Evolutionary conservation across 257 asterid species (phyloP), one percentile per base, ranked within the genome.

Genomic region (Hygrophila difformis): DNA sequence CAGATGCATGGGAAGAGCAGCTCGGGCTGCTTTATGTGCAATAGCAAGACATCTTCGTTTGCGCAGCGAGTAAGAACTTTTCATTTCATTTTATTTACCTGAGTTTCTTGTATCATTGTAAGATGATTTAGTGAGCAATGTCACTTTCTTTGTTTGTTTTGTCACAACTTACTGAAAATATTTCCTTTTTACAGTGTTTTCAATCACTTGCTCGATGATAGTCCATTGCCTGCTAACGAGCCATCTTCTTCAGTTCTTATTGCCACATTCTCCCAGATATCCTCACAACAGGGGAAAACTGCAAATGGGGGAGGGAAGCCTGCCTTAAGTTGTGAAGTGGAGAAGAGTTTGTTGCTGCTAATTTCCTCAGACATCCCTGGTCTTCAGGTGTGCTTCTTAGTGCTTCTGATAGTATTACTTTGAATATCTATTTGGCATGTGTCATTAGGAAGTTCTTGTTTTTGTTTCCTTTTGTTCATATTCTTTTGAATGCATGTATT

Each of bases 1-100:
- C 56, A 79, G 86, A 61, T 85, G 96, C 69, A 82, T 89, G 98
- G 98, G 94, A 59, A 85, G 49, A 64, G 94, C 81, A 33, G 93
- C 96, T 66, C 92, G 94, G 54, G 88, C 82, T 55, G 78, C 81
- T 62, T 67, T 89, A 61, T 65, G 81, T 63, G 86, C 93, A 49
- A 82, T 80, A 54, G 92, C 98, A 44, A 79, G 88, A 70, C 83
- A 85, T 68, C 94, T 89, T 60, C 98, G 96, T 22, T 59, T 89
- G 63, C 72, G 96, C 49, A 85, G 86, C 84, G 96, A 89, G 96
- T 85, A 78, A 63, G 82, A 62, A 54, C 18, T n/a, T n/a, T n/a
- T n/a, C 29, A 40, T 40, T 39, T 20, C 17, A 8, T 24, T 12
- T 36, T 20, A 29, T 24, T 21, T 54, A 48, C 28, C 18, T 34